These are phyloP conservation scores for Microcyclospora pomicola DNA, from an alignment of 2,329 filamentous ascomycete genomes.

Conservation along the genomic window DNA sequence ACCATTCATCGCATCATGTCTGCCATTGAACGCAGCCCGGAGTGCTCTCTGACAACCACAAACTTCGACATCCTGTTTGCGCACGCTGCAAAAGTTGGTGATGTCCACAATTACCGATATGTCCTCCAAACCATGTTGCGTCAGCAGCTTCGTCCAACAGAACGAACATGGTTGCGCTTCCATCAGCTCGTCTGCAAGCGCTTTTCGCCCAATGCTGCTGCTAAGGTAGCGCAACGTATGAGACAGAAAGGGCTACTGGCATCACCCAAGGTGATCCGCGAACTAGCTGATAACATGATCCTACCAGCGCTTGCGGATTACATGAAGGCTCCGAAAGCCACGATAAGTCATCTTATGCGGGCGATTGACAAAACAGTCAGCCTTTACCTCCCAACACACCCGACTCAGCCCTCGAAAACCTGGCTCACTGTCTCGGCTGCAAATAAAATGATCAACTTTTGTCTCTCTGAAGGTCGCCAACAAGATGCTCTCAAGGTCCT, in stretches of 20 bases:
- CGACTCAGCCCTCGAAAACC: slow-evolving; percentile 3
- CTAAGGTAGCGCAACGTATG: slow-evolving; percentile 11
- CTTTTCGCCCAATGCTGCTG: slow-evolving; percentile 3
- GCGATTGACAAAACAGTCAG: too few species aligned
- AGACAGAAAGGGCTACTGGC: slow-evolving; percentile 10
- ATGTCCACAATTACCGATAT: slow-evolving; percentile 17
- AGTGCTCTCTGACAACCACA: slow-evolving; percentile 5
- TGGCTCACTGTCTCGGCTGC: slow-evolving; percentile 14
- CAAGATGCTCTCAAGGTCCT: slow-evolving; percentile 11
- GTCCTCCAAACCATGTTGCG: slow-evolving; percentile 14
- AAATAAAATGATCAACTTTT: slow-evolving; percentile 11
- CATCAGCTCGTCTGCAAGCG: slow-evolving; percentile 10
- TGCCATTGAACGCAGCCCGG: slow-evolving; percentile 6
- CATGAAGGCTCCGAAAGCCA: not conserved
- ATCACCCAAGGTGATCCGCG: not conserved
- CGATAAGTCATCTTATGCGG: too few species aligned
- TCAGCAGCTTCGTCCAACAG: slow-evolving; percentile 6
- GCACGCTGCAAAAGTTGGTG: slow-evolving; percentile 9
- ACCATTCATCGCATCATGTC: slow-evolving; percentile 9
- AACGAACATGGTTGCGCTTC: slow-evolving; percentile 14
- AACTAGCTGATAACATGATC: not conserved
- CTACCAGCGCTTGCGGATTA: not conserved
- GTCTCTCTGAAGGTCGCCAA: slow-evolving; percentile 12
- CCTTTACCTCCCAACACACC: slow-evolving; percentile 1
- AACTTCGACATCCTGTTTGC: slow-evolving; percentile 15